Evolutionary conservation across 257 asterid genomes (phyloP), one percentile per base, ranked within the genome.

Genomic region (Capsicum chinense): DNA sequence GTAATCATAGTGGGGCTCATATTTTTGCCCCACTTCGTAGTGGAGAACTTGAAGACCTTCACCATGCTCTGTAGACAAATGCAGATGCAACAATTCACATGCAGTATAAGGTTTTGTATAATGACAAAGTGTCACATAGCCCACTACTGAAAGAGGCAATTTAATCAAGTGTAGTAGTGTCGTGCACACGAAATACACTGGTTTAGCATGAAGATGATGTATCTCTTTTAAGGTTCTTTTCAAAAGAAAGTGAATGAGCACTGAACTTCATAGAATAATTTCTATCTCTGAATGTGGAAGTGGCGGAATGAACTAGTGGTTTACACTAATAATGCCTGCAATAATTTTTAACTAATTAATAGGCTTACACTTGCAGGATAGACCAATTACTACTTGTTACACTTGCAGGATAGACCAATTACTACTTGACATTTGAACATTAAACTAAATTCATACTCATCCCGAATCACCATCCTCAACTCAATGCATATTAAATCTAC

Each of bases 11-110:
- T 97, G 99, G 64, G 99, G 97, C 88, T 95, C 99, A 83, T 95
- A 97, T 87, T 94, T 95, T 85, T 97, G 99, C 79, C 99, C 99
- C 42, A 91, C 99, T 89, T 97, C 99, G 66, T 97, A 97, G 86
- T 97, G 99, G 87, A 97, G 97, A 86, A 95, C 33, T 88, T 95
- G 99, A 68, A 97, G 99, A 84, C 99, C 98, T 88, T 97, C 99
- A 93, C 99, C 99, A 47, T 97, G 92, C 84, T 97, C 99, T 97
- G 94, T 82, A 73, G 21, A 87, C 86, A 62, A 73, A 68, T 85
- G 74, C 79, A 83, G 47, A 83, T 35, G 9, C 44, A 83, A 52
- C 83, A 54, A 85, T 87, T 66, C 59, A 74, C 78, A 58, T n/a
- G 79, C 60, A 83, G 81, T 56, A 37, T 79, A 84, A 83, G 63